These are phyloP conservation scores for Malus asiatica DNA, from an alignment of 306 rosid genomes.

Conservation along the genomic window DNA sequence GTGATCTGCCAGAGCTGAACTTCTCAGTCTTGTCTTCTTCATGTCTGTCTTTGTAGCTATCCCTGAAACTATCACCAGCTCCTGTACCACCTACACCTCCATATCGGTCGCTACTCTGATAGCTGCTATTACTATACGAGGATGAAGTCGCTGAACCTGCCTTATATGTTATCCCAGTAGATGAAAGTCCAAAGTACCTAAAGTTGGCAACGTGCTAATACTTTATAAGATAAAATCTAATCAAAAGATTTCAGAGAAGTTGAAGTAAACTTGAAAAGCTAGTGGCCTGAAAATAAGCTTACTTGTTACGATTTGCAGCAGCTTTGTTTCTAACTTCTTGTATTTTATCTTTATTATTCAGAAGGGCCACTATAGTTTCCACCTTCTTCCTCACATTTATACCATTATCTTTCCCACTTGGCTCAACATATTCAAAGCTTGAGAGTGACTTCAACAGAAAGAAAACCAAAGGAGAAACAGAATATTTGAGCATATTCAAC, in stretches of 20 bases:
- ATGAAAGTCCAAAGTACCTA: constrained; percentile 94
- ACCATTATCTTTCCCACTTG: constrained; percentile 91
- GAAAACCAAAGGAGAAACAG: constrained; percentile 19
- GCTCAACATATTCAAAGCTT: constrained; percentile 95
- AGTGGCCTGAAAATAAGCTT: constrained; percentile 20
- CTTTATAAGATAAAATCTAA: background rate
- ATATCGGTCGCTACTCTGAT: constrained; percentile 54
- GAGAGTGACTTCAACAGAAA: constrained; percentile 63
- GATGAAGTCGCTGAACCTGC: constrained; percentile 64
- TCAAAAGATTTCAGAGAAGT: constrained; percentile 14
- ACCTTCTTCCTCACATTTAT: constrained; percentile 95
- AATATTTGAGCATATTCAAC: constrained; percentile 11
- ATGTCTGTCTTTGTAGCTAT: constrained; percentile 44
- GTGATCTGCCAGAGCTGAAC: constrained; percentile 42
- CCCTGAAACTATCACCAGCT: constrained; percentile 46
- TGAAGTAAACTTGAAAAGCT: constrained; percentile 11
- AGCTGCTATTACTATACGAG: constrained; percentile 47
- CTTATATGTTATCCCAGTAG: constrained; percentile 74
- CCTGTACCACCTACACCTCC: constrained; percentile 49
- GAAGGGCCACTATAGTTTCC: constrained; percentile 63
- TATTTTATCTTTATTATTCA: constrained; percentile 90
- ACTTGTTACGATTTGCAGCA: constrained; percentile 93
- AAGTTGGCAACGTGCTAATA: constrained; percentile 15
- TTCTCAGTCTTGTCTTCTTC: constrained; percentile 55
- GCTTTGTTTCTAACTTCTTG: constrained; percentile 88